Conservation (phyloP, 2,329 filamentous ascomycete genomes). For the Pseudogymnoascus sp. region DNA sequence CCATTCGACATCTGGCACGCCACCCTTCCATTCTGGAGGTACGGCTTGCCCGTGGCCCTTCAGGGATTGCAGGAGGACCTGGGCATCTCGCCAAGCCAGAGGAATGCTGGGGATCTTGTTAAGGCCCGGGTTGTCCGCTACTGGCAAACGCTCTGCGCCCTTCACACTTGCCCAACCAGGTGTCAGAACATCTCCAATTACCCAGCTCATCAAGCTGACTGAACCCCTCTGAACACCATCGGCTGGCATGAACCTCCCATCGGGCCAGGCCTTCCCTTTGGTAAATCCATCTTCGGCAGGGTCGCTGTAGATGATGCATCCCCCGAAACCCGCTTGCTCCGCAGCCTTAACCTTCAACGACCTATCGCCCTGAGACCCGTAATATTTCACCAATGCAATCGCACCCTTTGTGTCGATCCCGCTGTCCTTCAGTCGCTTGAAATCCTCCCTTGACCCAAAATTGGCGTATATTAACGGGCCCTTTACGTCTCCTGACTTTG, state of each 20-base stretch:
- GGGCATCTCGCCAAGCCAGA: slow-evolving; percentile 80
- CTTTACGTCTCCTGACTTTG: slow-evolving; percentile 74
- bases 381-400: slow-evolving; percentile 75
- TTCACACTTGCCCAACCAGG: slow-evolving; percentile 73
- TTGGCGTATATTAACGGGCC: slow-evolving; percentile 89
- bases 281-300: slow-evolving; percentile 75
- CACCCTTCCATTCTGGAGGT: slow-evolving; percentile 64
- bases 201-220: slow-evolving; percentile 72
- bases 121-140: slow-evolving; percentile 63
- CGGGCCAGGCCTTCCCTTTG: slow-evolving; percentile 62
- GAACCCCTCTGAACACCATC: slow-evolving; percentile 76
- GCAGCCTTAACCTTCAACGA: slow-evolving; percentile 85
- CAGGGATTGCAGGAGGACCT: slow-evolving; percentile 66
- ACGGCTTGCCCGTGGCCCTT: slow-evolving; percentile 64
- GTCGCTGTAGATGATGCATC: slow-evolving; percentile 89
- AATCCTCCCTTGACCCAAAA: slow-evolving; percentile 80
- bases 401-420: slow-evolving; percentile 68
- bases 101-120: slow-evolving; percentile 83
- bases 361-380: slow-evolving; percentile 62
- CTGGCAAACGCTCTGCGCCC: slow-evolving; percentile 55
- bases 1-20: slow-evolving; percentile 68
- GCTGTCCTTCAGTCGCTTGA: slow-evolving; percentile 59
- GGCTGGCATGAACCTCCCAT: slow-evolving; percentile 69
- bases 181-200: slow-evolving; percentile 84
- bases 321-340: slow-evolving; percentile 73